Base-by-base conservation (phyloP, 192 early-diverging fungal genomes). In the Coemansia sp. region DNA sequence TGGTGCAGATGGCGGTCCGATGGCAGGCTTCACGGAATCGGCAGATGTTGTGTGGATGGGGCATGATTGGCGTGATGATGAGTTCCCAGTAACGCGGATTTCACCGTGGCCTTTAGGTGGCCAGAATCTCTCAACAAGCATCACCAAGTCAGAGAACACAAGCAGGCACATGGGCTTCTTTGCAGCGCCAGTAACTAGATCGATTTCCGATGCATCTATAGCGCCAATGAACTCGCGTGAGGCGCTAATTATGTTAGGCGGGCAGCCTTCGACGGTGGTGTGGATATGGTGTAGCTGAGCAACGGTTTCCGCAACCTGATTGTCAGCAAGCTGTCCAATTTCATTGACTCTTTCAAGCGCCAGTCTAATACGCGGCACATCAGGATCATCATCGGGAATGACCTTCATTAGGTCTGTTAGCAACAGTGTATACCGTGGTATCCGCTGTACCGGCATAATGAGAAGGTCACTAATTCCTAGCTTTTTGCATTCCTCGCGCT, bases 361-460 rank as follows among this genome's bases (percentile, higher is more conserved):
- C 19, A 82, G 62, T 58, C 68, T 67, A 22, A 85, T 74, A 16
- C 74, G 70, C 6, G 70, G 54, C 13, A 65, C 68, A 36, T 85
- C 84, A 9, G 74, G 71, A 61, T 78, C 73, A 26, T 82, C 73
- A 18, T 69, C 73, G 13, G 72, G 73, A 15, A 72, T 76, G 40
- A 61, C 63, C 66, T 77, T 75, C 21, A 85, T 72, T 52, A 85
- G 68, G 43, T 85, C 76, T 0, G 75, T 87, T 47, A 93, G 76
- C 45, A 93, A 69, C 62, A 93, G 67, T 37, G 87, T 86, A 76
- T 93, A 93, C n/a, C 90, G 85, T 4, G 91, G 89, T 18, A 93
- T 87, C 37, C 91, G 85, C 76, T 93, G 91, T 55, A 93, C 90
- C 1, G 91, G 91, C 71, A 90, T 86, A 61, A 93, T 91, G 72